A percentile compares a stretch with the other conserved stretches of the same genome.
phyloP scores from a whole-genome alignment of 2,329 filamentous ascomycete species.

The Fusarium floridanum region DNA sequence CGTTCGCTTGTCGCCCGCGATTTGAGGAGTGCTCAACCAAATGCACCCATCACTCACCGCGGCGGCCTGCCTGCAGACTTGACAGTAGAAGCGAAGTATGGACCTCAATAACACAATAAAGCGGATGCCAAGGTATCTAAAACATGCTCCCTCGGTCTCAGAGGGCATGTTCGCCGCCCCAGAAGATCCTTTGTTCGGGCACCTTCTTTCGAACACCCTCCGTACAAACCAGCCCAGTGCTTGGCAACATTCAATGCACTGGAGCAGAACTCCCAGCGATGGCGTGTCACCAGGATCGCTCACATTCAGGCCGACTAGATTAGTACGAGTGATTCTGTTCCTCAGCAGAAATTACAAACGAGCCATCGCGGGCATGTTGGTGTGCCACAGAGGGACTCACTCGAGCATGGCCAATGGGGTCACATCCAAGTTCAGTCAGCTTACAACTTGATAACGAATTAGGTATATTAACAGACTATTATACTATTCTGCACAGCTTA shows the following conservation, averaged over 20 bases:
- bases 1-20: not conserved
- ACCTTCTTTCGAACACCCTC: not conserved
- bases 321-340: too few species aligned
- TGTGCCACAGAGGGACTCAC: too few species aligned
- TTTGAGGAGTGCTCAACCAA: too few species aligned
- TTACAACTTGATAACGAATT: not conserved
- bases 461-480: conserved; percentile 24
- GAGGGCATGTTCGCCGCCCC: not conserved
- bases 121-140: too few species aligned
- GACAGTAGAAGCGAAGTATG: not conserved
- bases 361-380: too few species aligned
- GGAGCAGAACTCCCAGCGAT: not conserved
- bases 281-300: too few species aligned
- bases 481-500: conserved; percentile 11
- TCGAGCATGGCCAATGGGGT: too few species aligned
- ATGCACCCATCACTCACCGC: not conserved
- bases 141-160: not conserved
- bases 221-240: not conserved
- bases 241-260: not conserved
- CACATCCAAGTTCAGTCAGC: not conserved
- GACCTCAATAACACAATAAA: not conserved
- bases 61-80: not conserved
- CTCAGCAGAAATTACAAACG: too few species aligned
- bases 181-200: not conserved
- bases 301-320: too few species aligned